Conservation (phyloP, 768 basidiomycete genomes). For the Phanerochaete carnosa region DNA sequence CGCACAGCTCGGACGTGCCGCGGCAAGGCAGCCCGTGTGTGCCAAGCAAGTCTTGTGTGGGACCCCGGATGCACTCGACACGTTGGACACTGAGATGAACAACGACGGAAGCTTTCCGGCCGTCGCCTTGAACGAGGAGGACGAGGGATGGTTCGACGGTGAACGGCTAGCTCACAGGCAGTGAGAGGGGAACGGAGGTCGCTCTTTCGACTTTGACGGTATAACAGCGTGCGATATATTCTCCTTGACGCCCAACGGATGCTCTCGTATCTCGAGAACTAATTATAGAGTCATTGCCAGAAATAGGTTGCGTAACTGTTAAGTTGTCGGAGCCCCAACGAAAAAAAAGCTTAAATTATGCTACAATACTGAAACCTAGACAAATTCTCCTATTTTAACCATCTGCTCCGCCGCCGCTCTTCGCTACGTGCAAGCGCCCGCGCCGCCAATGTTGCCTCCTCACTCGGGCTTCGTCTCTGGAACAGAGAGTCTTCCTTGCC, state of each 20-base stretch:
- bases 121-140: slow-evolving; percentile 21
- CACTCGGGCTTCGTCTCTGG: slow-evolving; percentile 36
- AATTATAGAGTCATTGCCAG: slow-evolving; percentile 10
- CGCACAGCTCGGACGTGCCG: slow-evolving; percentile 11
- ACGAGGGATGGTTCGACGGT: slow-evolving; percentile 11
- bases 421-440: slow-evolving; percentile 48
- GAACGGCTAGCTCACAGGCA: neutral
- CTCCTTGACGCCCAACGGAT: neutral
- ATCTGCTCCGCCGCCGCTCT: slow-evolving; percentile 49
- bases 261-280: slow-evolving; percentile 4
- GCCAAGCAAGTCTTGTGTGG: slow-evolving; percentile 13
- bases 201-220: neutral
- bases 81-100: neutral
- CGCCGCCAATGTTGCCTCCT: slow-evolving; percentile 30
- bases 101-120: slow-evolving; percentile 10
- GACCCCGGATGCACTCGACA: slow-evolving; percentile 2
- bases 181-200: neutral
- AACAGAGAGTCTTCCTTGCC: slow-evolving; percentile 58
- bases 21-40: neutral
- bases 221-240: slow-evolving; percentile 6
- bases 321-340: slow-evolving; percentile 7
- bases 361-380: neutral
- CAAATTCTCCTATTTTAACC: slow-evolving; percentile 19
- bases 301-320: slow-evolving; percentile 1
- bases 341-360: slow-evolving; percentile 2